Evolutionary conservation across 257 asterid species (phyloP).

Genomic region (Anisodus acutangulus): DNA sequence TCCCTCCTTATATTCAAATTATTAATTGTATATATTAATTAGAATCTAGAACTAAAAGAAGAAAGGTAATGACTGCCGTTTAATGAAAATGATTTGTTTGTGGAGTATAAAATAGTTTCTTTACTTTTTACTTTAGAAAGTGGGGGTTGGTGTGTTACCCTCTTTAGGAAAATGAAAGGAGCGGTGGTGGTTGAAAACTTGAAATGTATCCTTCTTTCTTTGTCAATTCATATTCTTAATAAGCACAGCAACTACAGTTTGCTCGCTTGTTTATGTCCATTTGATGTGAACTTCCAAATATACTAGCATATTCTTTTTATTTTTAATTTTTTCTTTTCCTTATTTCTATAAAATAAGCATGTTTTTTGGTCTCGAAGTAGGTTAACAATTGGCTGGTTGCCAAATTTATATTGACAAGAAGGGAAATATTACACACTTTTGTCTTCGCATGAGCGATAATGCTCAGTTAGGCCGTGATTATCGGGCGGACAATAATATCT

Average conservation of each 20-base stretch:
- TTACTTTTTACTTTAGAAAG: constrained; percentile 38
- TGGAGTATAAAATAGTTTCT: not conserved
- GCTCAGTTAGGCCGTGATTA: not conserved
- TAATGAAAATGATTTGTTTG: not conserved
- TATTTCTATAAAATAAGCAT: not conserved
- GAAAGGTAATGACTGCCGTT: constrained; percentile 27
- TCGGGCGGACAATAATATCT: not conserved
- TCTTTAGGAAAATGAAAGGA: constrained; percentile 37
- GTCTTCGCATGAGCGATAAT: not conserved
- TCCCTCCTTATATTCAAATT: not conserved
- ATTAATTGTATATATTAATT: not conserved
- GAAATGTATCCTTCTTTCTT: constrained; percentile 27
- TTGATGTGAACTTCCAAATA: constrained; percentile 29
- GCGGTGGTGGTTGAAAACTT: constrained; percentile 40
- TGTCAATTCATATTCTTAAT: not conserved
- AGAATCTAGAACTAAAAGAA: constrained; percentile 8
- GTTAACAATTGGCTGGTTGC: not conserved
- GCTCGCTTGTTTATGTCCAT: constrained; percentile 40
- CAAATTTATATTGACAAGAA: not conserved
- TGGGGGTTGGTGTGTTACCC: constrained; percentile 43
- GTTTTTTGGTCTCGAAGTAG: not conserved
- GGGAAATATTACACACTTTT: not conserved
- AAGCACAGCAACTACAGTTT: constrained; percentile 23
- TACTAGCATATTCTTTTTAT: not conserved
- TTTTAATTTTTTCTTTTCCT: not conserved